Evolutionary conservation across 305 asterid genomes (phyloP).

Genomic region (Petunia hybrid): DNA sequence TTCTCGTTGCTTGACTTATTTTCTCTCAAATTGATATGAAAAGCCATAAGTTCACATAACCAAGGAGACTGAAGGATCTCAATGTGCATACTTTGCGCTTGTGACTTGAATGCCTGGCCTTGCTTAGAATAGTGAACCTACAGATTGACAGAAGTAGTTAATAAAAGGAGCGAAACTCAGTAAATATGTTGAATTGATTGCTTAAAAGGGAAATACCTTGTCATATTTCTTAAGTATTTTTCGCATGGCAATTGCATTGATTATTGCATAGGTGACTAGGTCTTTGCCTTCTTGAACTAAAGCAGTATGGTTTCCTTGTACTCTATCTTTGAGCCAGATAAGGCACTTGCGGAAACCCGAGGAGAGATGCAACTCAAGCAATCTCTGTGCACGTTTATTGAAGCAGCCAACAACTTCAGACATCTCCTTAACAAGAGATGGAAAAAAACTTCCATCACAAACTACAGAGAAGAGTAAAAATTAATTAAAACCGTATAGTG

Average conservation of each 20-base stretch:
- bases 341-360: slow-evolving; percentile 73
- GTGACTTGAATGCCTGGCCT: slow-evolving; percentile 93
- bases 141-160: slow-evolving; percentile 10
- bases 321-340: slow-evolving; percentile 67
- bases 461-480: slow-evolving; percentile 49
- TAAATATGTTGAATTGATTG: neutral
- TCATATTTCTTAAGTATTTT: slow-evolving; percentile 96
- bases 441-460: slow-evolving; percentile 93
- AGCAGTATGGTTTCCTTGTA: slow-evolving; percentile 58
- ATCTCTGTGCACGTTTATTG: slow-evolving; percentile 70
- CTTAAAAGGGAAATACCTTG: slow-evolving; percentile 50
- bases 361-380: slow-evolving; percentile 77
- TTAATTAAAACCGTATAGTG: slow-evolving; percentile 11
- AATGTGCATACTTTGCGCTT: slow-evolving; percentile 74
- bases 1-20: slow-evolving; percentile 43
- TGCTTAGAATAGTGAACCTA: slow-evolving; percentile 92
- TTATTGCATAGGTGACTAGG: slow-evolving; percentile 76
- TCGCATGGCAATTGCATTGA: slow-evolving; percentile 89
- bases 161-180: slow-evolving; percentile 8
- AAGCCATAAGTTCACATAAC: slow-evolving; percentile 94
- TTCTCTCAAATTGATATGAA: slow-evolving; percentile 69
- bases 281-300: slow-evolving; percentile 83
- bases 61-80: slow-evolving; percentile 98
- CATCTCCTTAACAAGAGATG: slow-evolving; percentile 85
- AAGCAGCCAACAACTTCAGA: slow-evolving; percentile 88